Percentiles rank a stretch among this genome's conserved stretches.
Evolutionary conservation across 225 moss, liverwort and hornwort species (phyloP).

Genomic region (Physcomitrium patens): DNA sequence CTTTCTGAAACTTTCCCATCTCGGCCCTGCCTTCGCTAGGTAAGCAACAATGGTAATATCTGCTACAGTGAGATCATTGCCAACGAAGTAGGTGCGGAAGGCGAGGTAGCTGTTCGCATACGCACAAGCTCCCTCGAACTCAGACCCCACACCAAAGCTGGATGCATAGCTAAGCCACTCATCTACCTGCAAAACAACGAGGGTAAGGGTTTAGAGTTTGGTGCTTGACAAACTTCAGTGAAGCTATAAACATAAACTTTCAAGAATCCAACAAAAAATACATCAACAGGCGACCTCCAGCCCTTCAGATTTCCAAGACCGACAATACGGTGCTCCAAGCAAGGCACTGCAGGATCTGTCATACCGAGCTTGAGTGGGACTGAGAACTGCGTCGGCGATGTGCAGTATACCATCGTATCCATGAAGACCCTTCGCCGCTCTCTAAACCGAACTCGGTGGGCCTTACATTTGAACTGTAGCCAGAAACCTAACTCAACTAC

Average conservation of each 20-base stretch:
- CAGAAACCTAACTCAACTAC: too few species aligned
- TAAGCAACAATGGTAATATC: conserved; percentile 67
- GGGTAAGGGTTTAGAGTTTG: conserved; percentile 1
- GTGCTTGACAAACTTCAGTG: neutral
- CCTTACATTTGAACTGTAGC: too few species aligned
- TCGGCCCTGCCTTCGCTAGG: conserved; percentile 61
- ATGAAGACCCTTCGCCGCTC: too few species aligned
- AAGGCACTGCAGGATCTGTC: too few species aligned
- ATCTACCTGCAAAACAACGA: conserved; percentile 54
- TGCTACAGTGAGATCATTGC: conserved; percentile 73
- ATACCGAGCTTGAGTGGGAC: too few species aligned
- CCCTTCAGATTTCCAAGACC: neutral
- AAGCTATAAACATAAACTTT: neutral
- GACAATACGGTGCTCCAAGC: too few species aligned
- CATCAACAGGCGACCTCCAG: neutral
- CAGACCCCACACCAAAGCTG: conserved; percentile 63
- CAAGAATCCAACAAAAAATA: neutral
- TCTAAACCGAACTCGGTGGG: too few species aligned
- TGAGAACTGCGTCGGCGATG: too few species aligned
- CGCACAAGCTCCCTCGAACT: conserved; percentile 80
- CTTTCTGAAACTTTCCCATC: conserved; percentile 83
- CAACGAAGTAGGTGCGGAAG: conserved; percentile 80
- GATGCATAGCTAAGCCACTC: conserved; percentile 78
- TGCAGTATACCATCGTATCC: too few species aligned
- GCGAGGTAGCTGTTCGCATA: conserved; percentile 60